Base-by-base conservation (phyloP, 1,139 yeast species). In the Saccharomycopsis hybrid region DNA sequence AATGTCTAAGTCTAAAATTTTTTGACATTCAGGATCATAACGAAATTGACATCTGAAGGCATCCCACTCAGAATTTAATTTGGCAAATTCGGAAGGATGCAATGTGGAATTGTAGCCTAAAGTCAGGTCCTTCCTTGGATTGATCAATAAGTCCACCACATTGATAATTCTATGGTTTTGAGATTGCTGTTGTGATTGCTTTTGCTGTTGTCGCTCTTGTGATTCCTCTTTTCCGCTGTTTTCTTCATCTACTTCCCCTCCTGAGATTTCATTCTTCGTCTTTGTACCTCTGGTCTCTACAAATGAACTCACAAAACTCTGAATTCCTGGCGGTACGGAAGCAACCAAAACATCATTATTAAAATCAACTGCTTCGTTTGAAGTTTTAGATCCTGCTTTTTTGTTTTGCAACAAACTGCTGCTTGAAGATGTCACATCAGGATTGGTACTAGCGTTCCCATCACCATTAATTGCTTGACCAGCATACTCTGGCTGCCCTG, bases 311-410 rank as follows among this genome's bases (percentile, higher is more conserved):
- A 80, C 72, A 53, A 80, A 73, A 58, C 80, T 82, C 63, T 85
- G 90, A 40, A 85, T 75, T 31, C 94, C 94, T 4, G 87, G 82
- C 3, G 92, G 90, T 48, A 81, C 64, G 1, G 48, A 28, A 11
- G 44, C 48, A 27, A 51, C 24, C 5, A 43, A 30, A 32, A 32
- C 44, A 41, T 49, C 55, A 47, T 67, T 69, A 41, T 80, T 63
- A 54, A 82, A 69, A 9, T 36, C 39, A 13, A 36, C 5, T 24
- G 7, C 39, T 5, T 36, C 13, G 18, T 36, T 9, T n/a, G n/a
- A n/a, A n/a, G n/a, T n/a, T n/a, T n/a, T n/a, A n/a, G n/a, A n/a
- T n/a, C n/a, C n/a, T n/a, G n/a, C n/a, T n/a, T n/a, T n/a, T n/a
- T n/a, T n/a, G n/a, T n/a, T n/a, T n/a, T n/a, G n/a, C n/a, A n/a